Percentiles rank a stretch among this genome's conserved stretches.
phyloP scores from a whole-genome alignment of 192 early-diverging fungal genomes.

The Dissophora globulifera region DNA sequence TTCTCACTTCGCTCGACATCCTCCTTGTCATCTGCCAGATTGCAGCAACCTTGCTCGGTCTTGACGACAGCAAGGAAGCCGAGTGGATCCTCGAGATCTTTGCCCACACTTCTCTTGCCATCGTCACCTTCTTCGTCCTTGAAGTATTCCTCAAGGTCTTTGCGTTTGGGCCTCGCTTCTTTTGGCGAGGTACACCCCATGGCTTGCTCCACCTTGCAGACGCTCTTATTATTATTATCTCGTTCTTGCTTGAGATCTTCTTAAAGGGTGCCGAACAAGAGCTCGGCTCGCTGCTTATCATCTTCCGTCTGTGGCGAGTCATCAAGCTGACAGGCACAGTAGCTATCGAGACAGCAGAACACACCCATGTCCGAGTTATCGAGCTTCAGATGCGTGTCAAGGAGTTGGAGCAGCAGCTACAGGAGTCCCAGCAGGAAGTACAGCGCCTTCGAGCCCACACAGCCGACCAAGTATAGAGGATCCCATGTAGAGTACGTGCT shows the following conservation, averaged over 20 bases:
- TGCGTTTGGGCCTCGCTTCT: constrained; percentile 61
- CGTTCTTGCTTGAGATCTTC: constrained; percentile 62
- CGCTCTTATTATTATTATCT: constrained; percentile 58
- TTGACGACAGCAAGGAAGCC: constrained; percentile 38
- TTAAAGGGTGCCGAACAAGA: constrained; percentile 64
- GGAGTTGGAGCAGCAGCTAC: constrained; percentile 15
- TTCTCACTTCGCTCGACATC: constrained; percentile 45
- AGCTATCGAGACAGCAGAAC: constrained; percentile 54
- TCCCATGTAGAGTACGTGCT: too few species aligned
- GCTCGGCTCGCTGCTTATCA: constrained; percentile 60
- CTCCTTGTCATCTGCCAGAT: constrained; percentile 50
- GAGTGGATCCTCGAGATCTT: constrained; percentile 52
- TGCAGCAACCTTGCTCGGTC: constrained; percentile 31
- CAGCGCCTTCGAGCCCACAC: constrained; percentile 41
- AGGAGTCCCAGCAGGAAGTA: constrained; percentile 27
- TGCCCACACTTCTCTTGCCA: constrained; percentile 45
- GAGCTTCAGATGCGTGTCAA: constrained; percentile 7
- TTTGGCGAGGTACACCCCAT: constrained; percentile 45
- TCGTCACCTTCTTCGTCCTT: constrained; percentile 61
- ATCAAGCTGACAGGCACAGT: constrained; percentile 61
- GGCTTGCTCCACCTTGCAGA: constrained; percentile 61
- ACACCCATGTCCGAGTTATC: constrained; percentile 7
- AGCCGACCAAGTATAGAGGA: constrained; percentile 18
- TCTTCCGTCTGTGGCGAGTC: constrained; percentile 67
- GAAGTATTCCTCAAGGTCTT: constrained; percentile 58